Conservation (phyloP, 1,284 basidiomycete species). For the Austroboletus rostrupii region DNA sequence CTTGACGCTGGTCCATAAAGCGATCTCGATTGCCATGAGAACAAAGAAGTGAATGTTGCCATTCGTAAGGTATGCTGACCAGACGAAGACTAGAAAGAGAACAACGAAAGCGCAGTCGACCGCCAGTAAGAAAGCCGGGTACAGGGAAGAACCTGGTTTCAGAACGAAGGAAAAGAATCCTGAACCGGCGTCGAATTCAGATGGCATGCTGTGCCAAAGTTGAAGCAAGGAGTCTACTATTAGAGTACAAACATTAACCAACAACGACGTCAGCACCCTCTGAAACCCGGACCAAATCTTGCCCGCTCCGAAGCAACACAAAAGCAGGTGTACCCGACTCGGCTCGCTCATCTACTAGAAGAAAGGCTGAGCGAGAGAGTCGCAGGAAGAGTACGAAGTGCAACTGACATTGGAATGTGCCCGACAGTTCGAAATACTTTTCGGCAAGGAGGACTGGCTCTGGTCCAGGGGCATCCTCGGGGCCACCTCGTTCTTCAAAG, state of each 20-base stretch:
- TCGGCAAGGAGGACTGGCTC: slow-evolving; percentile 34
- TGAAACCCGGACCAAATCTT: not conserved
- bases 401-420: slow-evolving; percentile 33
- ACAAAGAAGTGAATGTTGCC: slow-evolving; percentile 62
- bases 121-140: slow-evolving; percentile 62
- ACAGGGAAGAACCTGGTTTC: slow-evolving; percentile 67
- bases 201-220: slow-evolving; percentile 17
- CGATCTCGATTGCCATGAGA: slow-evolving; percentile 59
- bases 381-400: slow-evolving; percentile 17
- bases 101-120: slow-evolving; percentile 57
- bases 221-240: not conserved
- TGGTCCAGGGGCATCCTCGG: slow-evolving; percentile 23
- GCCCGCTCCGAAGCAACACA: slow-evolving; percentile 5
- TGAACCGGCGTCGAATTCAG: slow-evolving; percentile 11
- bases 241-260: slow-evolving; percentile 20
- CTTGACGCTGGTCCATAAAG: slow-evolving; percentile 73
- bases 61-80: slow-evolving; percentile 50
- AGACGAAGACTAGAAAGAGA: slow-evolving; percentile 56
- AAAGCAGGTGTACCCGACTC: slow-evolving; percentile 7
- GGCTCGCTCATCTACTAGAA: slow-evolving; percentile 11
- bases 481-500: slow-evolving; percentile 17
- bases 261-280: slow-evolving; percentile 5
- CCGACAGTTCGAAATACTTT: slow-evolving; percentile 45
- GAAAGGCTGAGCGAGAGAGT: slow-evolving; percentile 1
- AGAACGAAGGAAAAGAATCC: slow-evolving; percentile 53